Percentiles rank a stretch among this genome's conserved stretches.
These are phyloP conservation scores for Phragmites australis DNA, from an alignment of 176 grass and related monocot genomes.

Conservation along the genomic window DNA sequence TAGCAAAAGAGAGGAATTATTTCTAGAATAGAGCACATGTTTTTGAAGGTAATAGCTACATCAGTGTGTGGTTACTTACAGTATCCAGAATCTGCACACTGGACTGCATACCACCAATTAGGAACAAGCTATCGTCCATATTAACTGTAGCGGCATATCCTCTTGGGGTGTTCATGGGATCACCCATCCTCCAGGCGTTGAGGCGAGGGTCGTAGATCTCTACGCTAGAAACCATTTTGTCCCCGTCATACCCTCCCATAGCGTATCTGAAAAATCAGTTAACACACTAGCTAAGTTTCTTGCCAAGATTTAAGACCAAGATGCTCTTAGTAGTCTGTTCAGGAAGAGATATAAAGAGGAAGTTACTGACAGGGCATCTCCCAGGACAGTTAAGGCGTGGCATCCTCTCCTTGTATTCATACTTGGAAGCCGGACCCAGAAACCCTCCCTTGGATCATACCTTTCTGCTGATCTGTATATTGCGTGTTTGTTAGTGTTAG, in stretches of 20 bases:
- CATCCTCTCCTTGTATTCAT: slow-evolving; percentile 80
- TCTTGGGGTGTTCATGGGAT: slow-evolving; percentile 60
- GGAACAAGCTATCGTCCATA: slow-evolving; percentile 51
- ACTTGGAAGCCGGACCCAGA: slow-evolving; percentile 74
- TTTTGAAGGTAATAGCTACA: neutral
- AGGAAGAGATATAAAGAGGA: slow-evolving; percentile 9
- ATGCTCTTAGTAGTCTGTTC: neutral
- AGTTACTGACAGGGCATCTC: slow-evolving; percentile 58
- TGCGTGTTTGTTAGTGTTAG: slow-evolving; percentile 19
- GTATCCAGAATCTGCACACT: slow-evolving; percentile 55
- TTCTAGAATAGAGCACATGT: slow-evolving; percentile 8
- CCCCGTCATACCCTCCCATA: slow-evolving; percentile 68
- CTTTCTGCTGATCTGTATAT: slow-evolving; percentile 77
- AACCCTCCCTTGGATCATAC: slow-evolving; percentile 93
- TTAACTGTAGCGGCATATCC: slow-evolving; percentile 62
- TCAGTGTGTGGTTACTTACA: slow-evolving; percentile 33
- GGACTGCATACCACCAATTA: slow-evolving; percentile 63
- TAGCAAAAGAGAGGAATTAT: slow-evolving; percentile 7
- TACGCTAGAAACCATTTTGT: slow-evolving; percentile 60
- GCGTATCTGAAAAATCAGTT: slow-evolving; percentile 56
- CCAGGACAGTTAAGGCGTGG: slow-evolving; percentile 52
- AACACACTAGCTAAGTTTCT: slow-evolving; percentile 18
- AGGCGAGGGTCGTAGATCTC: slow-evolving; percentile 81
- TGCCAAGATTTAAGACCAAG: slow-evolving; percentile 10
- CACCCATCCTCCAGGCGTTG: slow-evolving; percentile 57